phyloP scores from a whole-genome alignment of 495 filamentous ascomycete genomes.

The Oleoguttula mirabilis region DNA sequence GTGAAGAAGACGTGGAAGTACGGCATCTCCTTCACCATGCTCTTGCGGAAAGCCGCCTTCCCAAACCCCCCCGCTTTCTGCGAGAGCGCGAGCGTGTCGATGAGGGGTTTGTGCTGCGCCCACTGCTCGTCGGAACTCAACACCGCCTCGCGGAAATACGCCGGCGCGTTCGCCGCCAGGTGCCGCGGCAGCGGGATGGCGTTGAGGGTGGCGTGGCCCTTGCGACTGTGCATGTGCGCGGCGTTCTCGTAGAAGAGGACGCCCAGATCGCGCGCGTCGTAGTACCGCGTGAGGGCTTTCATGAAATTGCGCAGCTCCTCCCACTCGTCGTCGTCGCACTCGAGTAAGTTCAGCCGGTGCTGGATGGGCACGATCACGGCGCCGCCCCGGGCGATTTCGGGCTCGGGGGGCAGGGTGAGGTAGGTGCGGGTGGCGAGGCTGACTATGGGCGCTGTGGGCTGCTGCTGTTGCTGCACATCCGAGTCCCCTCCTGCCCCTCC shows the following conservation, averaged over 20 bases:
- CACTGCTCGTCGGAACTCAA: constrained; percentile 79
- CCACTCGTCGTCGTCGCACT: constrained; percentile 99
- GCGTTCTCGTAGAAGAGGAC: constrained; percentile 98
- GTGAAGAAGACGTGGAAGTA: constrained; percentile 98
- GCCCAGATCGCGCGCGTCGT: constrained; percentile 77
- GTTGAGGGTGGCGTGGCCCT: constrained; percentile 74
- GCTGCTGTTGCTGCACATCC: no score
- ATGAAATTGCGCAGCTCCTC: constrained; percentile 98
- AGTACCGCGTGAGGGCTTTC: constrained; percentile 88
- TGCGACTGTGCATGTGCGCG: constrained; percentile 55
- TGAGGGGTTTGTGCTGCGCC: constrained; percentile 87
- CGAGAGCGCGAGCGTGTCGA: constrained; percentile 58
- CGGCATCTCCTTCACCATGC: constrained; percentile 89
- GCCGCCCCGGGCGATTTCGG: constrained; percentile 72
- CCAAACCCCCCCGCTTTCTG: constrained; percentile 49
- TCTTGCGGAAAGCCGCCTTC: constrained; percentile 67
- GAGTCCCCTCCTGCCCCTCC: constrained; percentile 29
- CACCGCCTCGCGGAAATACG: constrained; percentile 93
- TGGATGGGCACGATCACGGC: constrained; percentile 82
- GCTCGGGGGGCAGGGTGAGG: constrained; percentile 79
- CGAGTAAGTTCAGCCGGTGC: constrained; percentile 79
- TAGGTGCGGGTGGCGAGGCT: constrained; percentile 78
- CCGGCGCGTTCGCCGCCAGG: constrained; percentile 77
- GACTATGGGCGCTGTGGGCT: constrained; percentile 81
- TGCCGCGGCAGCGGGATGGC: constrained; percentile 79